These are phyloP conservation scores for Selenicereus undatus DNA, from an alignment of 148 eudicot species.

Conservation along the genomic window DNA sequence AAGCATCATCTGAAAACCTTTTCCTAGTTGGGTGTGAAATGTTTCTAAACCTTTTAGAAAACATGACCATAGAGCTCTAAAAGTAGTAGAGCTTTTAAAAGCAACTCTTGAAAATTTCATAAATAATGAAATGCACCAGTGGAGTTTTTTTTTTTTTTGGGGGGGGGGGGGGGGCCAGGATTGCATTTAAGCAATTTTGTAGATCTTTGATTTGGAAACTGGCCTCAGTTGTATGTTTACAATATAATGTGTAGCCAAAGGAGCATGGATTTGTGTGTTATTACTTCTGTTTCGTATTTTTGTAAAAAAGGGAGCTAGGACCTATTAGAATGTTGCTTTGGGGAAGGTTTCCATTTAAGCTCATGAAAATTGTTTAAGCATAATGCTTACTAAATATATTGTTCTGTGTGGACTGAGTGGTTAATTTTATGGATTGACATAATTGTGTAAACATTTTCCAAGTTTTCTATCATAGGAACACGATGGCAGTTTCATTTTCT, in stretches of 20 bases:
- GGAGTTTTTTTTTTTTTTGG: neutral
- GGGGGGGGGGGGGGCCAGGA: too few relatives aligned
- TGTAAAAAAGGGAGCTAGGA: neutral
- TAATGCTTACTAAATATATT: neutral
- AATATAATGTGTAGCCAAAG: neutral
- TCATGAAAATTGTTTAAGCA: neutral
- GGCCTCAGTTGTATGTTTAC: neutral
- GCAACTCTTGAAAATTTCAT: neutral
- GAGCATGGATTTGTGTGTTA: neutral
- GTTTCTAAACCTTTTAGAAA: neutral
- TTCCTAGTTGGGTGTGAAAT: neutral
- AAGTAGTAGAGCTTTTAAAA: neutral
- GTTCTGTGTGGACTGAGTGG: neutral
- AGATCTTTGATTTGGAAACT: neutral
- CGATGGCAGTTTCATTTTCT: neutral
- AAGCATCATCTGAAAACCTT: neutral
- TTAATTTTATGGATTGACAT: neutral
- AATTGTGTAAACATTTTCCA: neutral
- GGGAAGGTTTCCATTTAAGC: neutral
- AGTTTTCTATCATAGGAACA: neutral
- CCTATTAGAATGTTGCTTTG: neutral
- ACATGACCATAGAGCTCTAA: neutral
- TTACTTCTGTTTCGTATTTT: neutral
- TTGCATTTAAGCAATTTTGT: neutral
- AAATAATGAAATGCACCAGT: neutral